Conservation (phyloP, 768 basidiomycete species). For the Collybia mongolica region DNA sequence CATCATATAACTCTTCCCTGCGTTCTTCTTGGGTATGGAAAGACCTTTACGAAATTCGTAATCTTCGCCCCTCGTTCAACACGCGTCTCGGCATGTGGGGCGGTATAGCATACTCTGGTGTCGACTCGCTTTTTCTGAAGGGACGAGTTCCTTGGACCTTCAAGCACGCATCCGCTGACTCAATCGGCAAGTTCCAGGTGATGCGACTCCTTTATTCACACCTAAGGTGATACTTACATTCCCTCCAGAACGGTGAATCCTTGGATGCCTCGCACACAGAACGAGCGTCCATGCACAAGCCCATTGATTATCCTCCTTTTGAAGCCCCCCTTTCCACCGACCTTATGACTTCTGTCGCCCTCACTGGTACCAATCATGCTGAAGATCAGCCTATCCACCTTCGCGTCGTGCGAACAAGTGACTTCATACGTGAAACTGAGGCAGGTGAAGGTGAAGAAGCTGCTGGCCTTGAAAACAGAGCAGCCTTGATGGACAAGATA, state of each 20-base stretch:
- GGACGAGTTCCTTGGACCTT: constrained; percentile 95
- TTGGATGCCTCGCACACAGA: constrained; percentile 73
- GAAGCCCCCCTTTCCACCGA: constrained; percentile 92
- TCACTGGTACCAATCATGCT: constrained; percentile 95
- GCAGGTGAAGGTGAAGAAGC: constrained; percentile 15
- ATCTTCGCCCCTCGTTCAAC: constrained; percentile 87
- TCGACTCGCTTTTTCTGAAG: constrained; percentile 82
- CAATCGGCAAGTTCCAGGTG: constrained; percentile 22
- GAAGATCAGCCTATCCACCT: constrained; percentile 95
- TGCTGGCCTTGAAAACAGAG: constrained; percentile 10
- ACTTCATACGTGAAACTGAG: constrained; percentile 24
- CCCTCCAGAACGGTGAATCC: constrained; percentile 20
- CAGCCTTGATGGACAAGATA: constrained; percentile 29
- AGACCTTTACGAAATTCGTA: constrained; percentile 88
- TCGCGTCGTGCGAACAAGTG: constrained; percentile 48
- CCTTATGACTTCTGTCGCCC: constrained; percentile 82
- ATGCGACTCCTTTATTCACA: background rate
- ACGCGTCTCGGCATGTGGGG: constrained; percentile 80
- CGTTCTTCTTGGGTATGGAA: constrained; percentile 80
- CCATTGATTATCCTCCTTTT: constrained; percentile 84
- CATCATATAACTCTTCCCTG: constrained; percentile 66
- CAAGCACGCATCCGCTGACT: constrained; percentile 49
- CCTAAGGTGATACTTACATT: background rate
- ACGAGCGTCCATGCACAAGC: constrained; percentile 60
- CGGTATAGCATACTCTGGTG: constrained; percentile 84